Base-by-base conservation (phyloP, 148 eudicot species). In the Diospyros lotus region DNA sequence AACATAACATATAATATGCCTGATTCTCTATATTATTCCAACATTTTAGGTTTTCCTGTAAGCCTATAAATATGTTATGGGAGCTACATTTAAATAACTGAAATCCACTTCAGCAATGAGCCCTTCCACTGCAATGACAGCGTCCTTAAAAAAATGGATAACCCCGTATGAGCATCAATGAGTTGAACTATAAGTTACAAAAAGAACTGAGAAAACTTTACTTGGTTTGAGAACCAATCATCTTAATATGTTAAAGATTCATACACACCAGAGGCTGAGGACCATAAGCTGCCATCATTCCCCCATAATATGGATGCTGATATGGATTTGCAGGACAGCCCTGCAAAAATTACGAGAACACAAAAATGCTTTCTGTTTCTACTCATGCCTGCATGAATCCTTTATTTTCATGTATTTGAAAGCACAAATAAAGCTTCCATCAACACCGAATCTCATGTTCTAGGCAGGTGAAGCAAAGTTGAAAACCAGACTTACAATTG, bases 271-370 rank as follows among this genome's bases (percentile, higher is more conserved):
- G 13, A 68, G 90, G 92, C 74, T 89, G 92, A 83, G 86, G 83
- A 78, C 98, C 94, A 84, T 80, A 89, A 71, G 94, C 89, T 78
- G 91, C 84, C 94, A 92, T 85, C 89, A 94, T 82, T 73, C 96
- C 91, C 41, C 92, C 92, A 79, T 92, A 94, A 73, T 87, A 92
- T 80, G 91, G 78, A 84, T 86, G 92, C 54, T 78, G 80, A 82
- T 86, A 94, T 56, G 96, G 93, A 80, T 81, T 84, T 64, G 98
- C 44, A 44, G 92, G 87, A 77, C 89, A 90, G 65, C 91, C 96
- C 99, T 95, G 89, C 78, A 72, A 68, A 18, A 60, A 67, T 62
- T 13, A 71, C 62, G 69, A 66, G 41, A 58, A 76, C 65, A 10
- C 44, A 48, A 9, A 12, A 73, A 15, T 9, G 12, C 10, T 10